Conservation (phyloP, 1,284 basidiomycete genomes). For the Malassezia furfur region DNA sequence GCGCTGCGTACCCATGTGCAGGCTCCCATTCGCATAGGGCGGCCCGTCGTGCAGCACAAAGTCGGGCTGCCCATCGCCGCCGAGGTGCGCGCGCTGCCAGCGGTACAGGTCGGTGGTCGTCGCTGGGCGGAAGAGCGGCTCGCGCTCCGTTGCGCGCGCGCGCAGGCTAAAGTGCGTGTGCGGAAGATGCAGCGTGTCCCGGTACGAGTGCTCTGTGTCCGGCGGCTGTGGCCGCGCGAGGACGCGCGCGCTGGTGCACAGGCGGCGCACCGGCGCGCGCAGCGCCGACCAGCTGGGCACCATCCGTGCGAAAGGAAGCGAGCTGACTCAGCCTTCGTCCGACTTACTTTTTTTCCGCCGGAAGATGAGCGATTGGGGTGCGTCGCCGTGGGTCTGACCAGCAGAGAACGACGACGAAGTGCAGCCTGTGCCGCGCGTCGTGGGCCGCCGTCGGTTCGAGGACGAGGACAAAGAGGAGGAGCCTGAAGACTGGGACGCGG, state of each 20-base stretch:
- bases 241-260: neutral
- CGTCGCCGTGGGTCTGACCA: conserved; percentile 4
- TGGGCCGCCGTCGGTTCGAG: conserved; percentile 30
- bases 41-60: conserved; percentile 94
- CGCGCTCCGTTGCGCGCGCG: conserved; percentile 60
- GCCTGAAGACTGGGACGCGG: conserved; percentile 47
- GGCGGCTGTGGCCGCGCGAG: neutral
- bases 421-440: conserved; percentile 16
- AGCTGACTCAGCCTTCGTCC: too few species aligned
- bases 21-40: conserved; percentile 89
- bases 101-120: conserved; percentile 70
- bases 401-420: conserved; percentile 40
- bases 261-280: neutral
- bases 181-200: conserved; percentile 71
- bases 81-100: conserved; percentile 63
- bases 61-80: conserved; percentile 46
- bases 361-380: conserved; percentile 41
- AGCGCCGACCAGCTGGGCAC: neutral
- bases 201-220: conserved; percentile 22
- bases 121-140: conserved; percentile 57
- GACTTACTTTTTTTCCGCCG: too few species aligned
- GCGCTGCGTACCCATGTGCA: conserved; percentile 71
- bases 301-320: neutral
- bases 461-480: conserved; percentile 46
- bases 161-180: conserved; percentile 72